A percentile compares a stretch with the other conserved stretches of the same genome.
Conservation (phyloP, 306 rosid species). For the Betula pendula region DNA sequence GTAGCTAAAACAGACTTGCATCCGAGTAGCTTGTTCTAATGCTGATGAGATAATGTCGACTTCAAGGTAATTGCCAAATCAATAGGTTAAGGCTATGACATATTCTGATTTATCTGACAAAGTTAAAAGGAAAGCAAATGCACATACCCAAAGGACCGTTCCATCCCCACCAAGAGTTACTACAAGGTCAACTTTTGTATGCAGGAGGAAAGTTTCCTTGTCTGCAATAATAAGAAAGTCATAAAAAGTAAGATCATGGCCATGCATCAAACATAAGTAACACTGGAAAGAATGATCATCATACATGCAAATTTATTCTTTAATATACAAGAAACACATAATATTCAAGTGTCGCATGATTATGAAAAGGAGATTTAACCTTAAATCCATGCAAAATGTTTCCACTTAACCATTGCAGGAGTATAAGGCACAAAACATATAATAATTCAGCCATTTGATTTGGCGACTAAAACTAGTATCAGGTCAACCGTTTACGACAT, state of each 20-base stretch:
- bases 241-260: constrained; percentile 16
- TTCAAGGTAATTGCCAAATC: constrained; percentile 6
- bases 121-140: constrained; percentile 28
- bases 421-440: constrained; percentile 9
- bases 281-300: constrained; percentile 3
- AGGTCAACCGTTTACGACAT: neutral
- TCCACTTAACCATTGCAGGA: constrained; percentile 6
- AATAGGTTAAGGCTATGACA: neutral
- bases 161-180: constrained; percentile 98
- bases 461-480: neutral
- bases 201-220: constrained; percentile 60
- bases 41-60: neutral
- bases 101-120: neutral
- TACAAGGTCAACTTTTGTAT: constrained; percentile 86
- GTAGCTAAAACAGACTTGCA: neutral
- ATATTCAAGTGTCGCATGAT: neutral
- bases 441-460: neutral
- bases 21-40: neutral
- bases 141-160: constrained; percentile 91
- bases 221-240: constrained; percentile 43
- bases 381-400: neutral
- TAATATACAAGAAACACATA: neutral
- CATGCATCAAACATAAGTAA: neutral
- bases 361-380: neutral
- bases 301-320: neutral